phyloP scores from a whole-genome alignment of 2,329 filamentous ascomycete genomes.

The Didymosphaeria variabile region DNA sequence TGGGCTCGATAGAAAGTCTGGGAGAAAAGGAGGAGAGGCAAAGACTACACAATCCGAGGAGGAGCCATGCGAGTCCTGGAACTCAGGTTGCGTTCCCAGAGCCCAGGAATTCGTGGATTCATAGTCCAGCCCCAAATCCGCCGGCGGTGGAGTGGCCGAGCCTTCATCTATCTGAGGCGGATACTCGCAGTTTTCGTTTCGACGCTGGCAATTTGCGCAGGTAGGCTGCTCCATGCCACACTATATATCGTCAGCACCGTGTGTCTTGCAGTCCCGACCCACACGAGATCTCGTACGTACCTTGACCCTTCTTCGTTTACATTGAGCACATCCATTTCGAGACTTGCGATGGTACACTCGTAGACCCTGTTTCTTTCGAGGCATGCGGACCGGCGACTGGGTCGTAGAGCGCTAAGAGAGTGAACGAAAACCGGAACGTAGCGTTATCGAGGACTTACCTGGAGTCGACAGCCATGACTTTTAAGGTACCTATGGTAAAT shows the following conservation, averaged over 20 bases:
- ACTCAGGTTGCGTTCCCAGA: not conserved
- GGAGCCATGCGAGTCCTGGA: not conserved
- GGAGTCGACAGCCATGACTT: not conserved
- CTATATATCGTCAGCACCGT: too few species aligned
- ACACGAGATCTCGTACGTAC: conserved; percentile 18
- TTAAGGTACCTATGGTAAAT: not conserved
- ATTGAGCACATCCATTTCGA: conserved; percentile 23
- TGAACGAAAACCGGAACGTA: too few species aligned
- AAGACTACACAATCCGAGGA: not conserved
- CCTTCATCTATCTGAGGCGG: conserved; percentile 6
- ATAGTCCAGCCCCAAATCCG: not conserved
- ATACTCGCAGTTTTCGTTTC: conserved; percentile 25
- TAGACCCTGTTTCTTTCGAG: conserved; percentile 22
- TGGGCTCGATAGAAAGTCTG: not conserved
- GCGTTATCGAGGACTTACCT: not conserved
- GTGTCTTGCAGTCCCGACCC: too few species aligned
- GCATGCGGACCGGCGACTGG: conserved; percentile 9
- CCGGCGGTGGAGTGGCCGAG: not conserved
- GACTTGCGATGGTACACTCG: conserved; percentile 26
- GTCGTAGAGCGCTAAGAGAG: not conserved
- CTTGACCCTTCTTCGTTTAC: conserved; percentile 27
- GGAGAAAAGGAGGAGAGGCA: not conserved
- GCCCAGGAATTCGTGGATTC: not conserved
- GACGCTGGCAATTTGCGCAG: too few species aligned
- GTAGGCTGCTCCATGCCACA: too few species aligned